A percentile compares a stretch with the other conserved stretches of the same genome.
Conservation (phyloP, 805 yeast species). For the Candida manassasensis region DNA sequence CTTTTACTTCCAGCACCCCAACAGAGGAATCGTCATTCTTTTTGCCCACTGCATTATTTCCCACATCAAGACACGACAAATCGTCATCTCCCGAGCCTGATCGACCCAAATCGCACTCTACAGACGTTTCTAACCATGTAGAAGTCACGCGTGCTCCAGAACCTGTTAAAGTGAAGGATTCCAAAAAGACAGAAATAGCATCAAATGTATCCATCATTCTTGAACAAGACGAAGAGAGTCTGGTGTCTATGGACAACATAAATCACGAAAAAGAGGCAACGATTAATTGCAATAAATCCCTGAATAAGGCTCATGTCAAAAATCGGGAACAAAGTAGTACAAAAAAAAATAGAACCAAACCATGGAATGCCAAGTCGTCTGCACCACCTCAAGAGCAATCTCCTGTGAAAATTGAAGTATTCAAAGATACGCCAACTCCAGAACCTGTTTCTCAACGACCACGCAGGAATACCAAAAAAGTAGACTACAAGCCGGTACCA, state of each 20-base stretch:
- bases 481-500: slow-evolving; percentile 67
- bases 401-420: slow-evolving; percentile 1
- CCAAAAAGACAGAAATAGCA: background rate
- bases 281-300: too few species aligned
- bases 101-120: background rate
- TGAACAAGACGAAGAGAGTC: slow-evolving; percentile 1
- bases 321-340: background rate
- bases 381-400: background rate
- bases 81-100: background rate
- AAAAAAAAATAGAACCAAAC: background rate
- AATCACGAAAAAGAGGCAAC: too few species aligned
- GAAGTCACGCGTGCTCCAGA: too few species aligned
- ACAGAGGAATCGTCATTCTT: slow-evolving; percentile 1
- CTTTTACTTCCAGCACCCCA: background rate
- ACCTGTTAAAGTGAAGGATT: too few species aligned
- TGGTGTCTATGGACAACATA: too few species aligned
- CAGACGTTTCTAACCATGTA: background rate
- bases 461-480: slow-evolving; percentile 50
- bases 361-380: background rate
- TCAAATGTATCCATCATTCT: slow-evolving; percentile 2
- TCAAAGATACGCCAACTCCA: slow-evolving; percentile 8
- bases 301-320: too few species aligned
- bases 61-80: background rate
- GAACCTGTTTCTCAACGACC: slow-evolving; percentile 26
- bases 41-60: slow-evolving; percentile 3